Conservation (phyloP, 83 land plant genomes). For the Picea engelmannii region DNA sequence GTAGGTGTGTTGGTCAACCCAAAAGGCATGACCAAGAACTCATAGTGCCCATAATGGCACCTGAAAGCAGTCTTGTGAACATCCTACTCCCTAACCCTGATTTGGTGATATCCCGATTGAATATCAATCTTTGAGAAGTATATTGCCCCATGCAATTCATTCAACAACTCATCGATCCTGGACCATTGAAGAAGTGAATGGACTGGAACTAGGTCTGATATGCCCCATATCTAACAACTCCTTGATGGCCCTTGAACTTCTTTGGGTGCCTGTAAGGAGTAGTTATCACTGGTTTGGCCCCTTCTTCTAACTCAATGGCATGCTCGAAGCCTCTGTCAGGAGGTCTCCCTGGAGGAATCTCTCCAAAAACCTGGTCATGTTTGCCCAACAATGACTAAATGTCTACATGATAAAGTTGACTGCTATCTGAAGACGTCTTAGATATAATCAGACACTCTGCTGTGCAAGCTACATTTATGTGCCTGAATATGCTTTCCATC, state of each 20-base stretch:
- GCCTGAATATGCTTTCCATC: background rate
- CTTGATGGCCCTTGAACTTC: background rate
- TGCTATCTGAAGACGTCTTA: background rate
- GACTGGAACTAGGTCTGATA: background rate
- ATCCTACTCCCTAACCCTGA: background rate
- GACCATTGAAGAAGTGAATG: background rate
- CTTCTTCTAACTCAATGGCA: background rate
- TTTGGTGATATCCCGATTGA: background rate
- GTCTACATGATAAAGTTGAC: background rate
- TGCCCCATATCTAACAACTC: background rate
- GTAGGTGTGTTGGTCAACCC: background rate
- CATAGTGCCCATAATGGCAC: background rate
- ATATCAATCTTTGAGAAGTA: too few species aligned
- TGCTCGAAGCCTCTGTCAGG: background rate
- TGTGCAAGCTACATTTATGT: background rate
- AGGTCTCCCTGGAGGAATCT: background rate
- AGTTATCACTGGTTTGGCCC: background rate
- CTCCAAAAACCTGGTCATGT: background rate
- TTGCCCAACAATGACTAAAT: background rate
- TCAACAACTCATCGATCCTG: too few species aligned
- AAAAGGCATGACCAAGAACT: background rate
- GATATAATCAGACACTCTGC: background rate
- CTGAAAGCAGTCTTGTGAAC: background rate
- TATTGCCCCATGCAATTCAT: too few species aligned
- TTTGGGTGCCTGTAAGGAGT: background rate